Base-by-base conservation (phyloP, 192 early-diverging fungal genomes). In the Coemansia asiatica region DNA sequence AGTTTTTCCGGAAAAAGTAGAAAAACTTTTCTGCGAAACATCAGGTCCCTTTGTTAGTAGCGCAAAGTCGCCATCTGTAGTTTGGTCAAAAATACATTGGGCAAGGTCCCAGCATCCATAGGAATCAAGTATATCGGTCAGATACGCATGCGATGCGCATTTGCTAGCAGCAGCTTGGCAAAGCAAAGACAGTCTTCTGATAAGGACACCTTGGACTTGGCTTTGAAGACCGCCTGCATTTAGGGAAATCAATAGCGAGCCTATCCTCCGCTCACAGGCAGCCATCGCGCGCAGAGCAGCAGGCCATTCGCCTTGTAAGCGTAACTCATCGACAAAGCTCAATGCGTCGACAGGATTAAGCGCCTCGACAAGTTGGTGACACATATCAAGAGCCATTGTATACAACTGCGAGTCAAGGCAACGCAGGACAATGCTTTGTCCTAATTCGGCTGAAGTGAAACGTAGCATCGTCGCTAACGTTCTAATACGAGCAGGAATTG, bases 41-140 rank as follows among this genome's bases (percentile, higher is more conserved):
- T 61, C n/a, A 44, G 16, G 69, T 10, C 23, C 4, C 15, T 46
- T 56, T 4, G 79, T 76, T 54, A 81, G 61, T 5, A 56, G 31
- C 5, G 79, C 74, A 76, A 71, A 82, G 61, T 82, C 79, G 40
- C 79, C 79, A 35, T 70, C 79, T 0, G 67, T 61, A 12, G 79
- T 82, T 35, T 82, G 70, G 23, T 59, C 64, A 49, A 76, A 74
- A 0, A 82, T 59, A 13, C 60, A 18, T n/a, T 40, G 56, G 2
- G 75, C 71, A 31, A 82, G 28, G 63, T 72, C 67, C 79, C 79
- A 82, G 62, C 75, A 69, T 18, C 68, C 51, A 21, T 70, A 64
- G 2, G 67, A 55, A 22, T 82, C 75, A 7, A 76, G 67, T 23
- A 82, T 61, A 1, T 38, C 25, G 15, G 55, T 56, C 33, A 81